Percentiles rank a stretch among this genome's conserved stretches.
Conservation (phyloP, 768 basidiomycete genomes). For the Guyanaporus albipodus region DNA sequence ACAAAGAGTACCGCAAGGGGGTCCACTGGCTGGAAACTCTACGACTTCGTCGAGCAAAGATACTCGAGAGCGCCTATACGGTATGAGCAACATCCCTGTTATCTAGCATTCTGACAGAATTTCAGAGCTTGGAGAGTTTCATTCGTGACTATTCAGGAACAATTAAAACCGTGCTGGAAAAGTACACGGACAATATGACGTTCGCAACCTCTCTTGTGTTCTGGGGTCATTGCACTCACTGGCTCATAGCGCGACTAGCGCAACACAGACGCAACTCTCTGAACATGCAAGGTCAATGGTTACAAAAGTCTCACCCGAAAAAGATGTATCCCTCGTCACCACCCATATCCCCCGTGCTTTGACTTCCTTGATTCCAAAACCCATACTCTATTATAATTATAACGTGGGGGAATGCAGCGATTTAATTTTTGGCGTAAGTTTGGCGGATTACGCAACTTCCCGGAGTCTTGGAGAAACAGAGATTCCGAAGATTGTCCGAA, state of each 20-base stretch:
- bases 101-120: constrained; percentile 9
- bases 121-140: constrained; percentile 77
- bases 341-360: constrained; percentile 58
- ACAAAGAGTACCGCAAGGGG: constrained; percentile 86
- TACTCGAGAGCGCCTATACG: constrained; percentile 75
- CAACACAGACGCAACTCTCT: constrained; percentile 72
- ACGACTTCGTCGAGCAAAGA: constrained; percentile 76
- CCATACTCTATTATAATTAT: constrained; percentile 71
- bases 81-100: constrained; percentile 36
- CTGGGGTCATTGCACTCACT: constrained; percentile 1
- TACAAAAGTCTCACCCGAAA: constrained; percentile 63
- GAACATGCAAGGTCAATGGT: constrained; percentile 59
- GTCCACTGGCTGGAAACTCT: constrained; percentile 93
- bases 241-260: constrained; percentile 62
- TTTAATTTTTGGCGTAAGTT: constrained; percentile 82
- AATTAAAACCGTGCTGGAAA: constrained; percentile 60
- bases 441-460: constrained; percentile 86
- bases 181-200: constrained; percentile 81
- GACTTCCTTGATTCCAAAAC: constrained; percentile 62
- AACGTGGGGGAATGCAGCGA: constrained; percentile 83
- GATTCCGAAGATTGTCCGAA: constrained; percentile 73
- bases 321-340: constrained; percentile 59
- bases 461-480: constrained; percentile 68
- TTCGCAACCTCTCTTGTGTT: constrained; percentile 9
- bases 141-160: constrained; percentile 64